Conservation (phyloP, 2,329 filamentous ascomycete genomes). For the Ophiostoma ulmi region DNA sequence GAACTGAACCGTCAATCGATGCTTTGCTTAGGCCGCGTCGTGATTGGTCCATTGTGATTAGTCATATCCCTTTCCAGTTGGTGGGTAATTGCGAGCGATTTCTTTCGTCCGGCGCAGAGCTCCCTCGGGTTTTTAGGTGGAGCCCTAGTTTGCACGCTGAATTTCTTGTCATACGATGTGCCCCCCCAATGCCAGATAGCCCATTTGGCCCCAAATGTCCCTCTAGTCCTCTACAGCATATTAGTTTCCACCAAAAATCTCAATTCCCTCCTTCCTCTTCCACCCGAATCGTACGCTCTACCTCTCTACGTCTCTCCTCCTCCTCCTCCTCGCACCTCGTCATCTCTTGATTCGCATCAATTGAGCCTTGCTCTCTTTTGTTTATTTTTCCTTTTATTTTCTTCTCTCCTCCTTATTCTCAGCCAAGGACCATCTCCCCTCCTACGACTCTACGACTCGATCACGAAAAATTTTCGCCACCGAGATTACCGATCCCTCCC, state of each 20-base stretch:
- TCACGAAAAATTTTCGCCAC: conserved; percentile 20
- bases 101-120: conserved; percentile 27
- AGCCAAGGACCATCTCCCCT: conserved; percentile 10
- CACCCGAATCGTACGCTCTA: conserved; percentile 18
- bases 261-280: conserved; percentile 24
- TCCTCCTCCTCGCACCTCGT: background rate
- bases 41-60: conserved; percentile 21
- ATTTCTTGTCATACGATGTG: conserved; percentile 28
- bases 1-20: background rate
- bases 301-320: background rate
- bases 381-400: background rate
- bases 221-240: conserved; percentile 3
- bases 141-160: conserved; percentile 19
- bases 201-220: background rate
- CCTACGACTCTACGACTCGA: conserved; percentile 10
- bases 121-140: conserved; percentile 26
- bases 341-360: conserved; percentile 15
- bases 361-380: conserved; percentile 9
- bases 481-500: background rate
- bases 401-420: background rate
- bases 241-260: conserved; percentile 20
- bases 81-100: conserved; percentile 29
- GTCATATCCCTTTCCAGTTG: conserved; percentile 18
- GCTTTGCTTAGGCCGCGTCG: conserved; percentile 13
- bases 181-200: background rate